Base-by-base conservation (phyloP, 2,329 filamentous ascomycete species). In the Xylaria sp. region DNA sequence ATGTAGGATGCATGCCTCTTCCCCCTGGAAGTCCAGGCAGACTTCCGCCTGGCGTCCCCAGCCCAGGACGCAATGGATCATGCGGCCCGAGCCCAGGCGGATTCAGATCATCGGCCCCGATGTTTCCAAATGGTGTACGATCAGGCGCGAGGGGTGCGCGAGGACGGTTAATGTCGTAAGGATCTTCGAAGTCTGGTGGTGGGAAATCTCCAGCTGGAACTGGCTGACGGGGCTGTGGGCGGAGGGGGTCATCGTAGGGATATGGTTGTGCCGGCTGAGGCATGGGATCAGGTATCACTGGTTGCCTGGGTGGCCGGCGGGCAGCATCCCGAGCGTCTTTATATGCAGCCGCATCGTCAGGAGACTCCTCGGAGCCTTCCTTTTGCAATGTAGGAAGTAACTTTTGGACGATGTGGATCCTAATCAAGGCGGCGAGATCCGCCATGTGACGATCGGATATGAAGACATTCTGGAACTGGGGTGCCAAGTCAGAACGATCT, bases 1-100 rank as follows among this genome's bases (percentile, higher is more conserved):
- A 96, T 0, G 94, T 97, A 0, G 96, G 96, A 80, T 98, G 93
- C 96, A 99, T 99, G 0, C 96, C 96, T 13, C 91, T 90, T 12
- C 87, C 87, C 23, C 90, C 87, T 16, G 88, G 87, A 0, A 85
- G 84, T n/a, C 85, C 82, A 25, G 85, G 84, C 5, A 89, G 80
- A 0, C 88, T 86, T n/a, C 87, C 82, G 57, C 87, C 85, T 27
- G 86, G 84, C 35, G 88, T 87, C 6, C 90, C 87, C 64, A 93
- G 88, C 2, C 87, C 86, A 4, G 88, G 87, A 37, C 92, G 84
- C 2, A 98, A 81, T 13, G 95, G 94, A 79, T 98, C 94, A 74
- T 94, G 85, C 0, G 94, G 94, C 0, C 94, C 94, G 0, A 99
- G 82, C 0, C 93, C 93, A 10, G 91, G 91, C 1, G 96, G 96